Conservation (phyloP, 148 eudicot species). For the Cornus florida region DNA sequence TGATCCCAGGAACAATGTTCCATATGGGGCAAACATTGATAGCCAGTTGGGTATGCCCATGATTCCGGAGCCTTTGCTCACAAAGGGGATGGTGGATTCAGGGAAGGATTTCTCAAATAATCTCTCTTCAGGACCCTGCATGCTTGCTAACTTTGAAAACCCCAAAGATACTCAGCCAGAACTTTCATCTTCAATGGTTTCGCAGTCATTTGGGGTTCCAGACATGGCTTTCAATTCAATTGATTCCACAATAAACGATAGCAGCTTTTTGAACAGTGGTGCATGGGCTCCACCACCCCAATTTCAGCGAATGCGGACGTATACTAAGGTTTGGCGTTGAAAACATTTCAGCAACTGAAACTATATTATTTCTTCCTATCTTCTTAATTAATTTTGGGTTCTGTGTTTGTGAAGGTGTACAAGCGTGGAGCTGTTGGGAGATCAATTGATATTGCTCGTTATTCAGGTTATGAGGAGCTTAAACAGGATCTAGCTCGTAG, state of each 20-base stretch:
- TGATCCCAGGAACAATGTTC: conserved; percentile 44
- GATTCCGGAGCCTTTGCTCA: conserved; percentile 52
- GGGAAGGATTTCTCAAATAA: conserved; percentile 58
- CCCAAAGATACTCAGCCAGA: conserved; percentile 80
- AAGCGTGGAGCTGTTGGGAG: conserved; percentile 99
- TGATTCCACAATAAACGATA: conserved; percentile 77
- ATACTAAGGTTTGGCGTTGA: conserved; percentile 64
- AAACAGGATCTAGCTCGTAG: conserved; percentile 93
- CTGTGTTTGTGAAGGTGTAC: conserved; percentile 62
- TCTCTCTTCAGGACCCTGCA: conserved; percentile 63
- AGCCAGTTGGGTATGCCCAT: conserved; percentile 48
- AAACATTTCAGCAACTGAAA: neutral
- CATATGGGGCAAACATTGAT: conserved; percentile 43
- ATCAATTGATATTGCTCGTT: conserved; percentile 85
- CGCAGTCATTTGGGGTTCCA: conserved; percentile 95
- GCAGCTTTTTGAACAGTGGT: conserved; percentile 63
- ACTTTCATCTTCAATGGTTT: conserved; percentile 84
- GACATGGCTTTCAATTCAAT: conserved; percentile 81
- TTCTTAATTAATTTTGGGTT: conserved; percentile 2
- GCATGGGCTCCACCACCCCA: conserved; percentile 79
- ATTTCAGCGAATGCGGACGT: conserved; percentile 80
- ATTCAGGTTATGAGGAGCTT: conserved; percentile 85
- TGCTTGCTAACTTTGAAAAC: conserved; percentile 61
- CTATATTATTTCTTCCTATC: neutral
- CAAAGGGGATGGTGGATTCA: conserved; percentile 53